Evolutionary conservation across 441 rosid genomes (phyloP).

Genomic region (Mallotus japonicus): DNA sequence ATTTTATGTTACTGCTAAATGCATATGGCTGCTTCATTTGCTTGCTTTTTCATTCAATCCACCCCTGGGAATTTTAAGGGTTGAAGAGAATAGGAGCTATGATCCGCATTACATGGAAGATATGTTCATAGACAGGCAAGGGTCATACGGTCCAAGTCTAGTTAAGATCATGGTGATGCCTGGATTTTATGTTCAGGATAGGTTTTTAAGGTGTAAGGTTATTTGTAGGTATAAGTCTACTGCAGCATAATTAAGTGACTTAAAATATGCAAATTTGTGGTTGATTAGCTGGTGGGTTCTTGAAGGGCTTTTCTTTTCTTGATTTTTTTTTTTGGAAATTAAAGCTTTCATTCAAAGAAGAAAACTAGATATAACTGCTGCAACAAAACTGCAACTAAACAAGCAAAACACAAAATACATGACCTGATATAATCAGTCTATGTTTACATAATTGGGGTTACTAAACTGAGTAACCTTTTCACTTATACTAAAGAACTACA

Average conservation of each 20-base stretch:
- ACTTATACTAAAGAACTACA: too few relatives aligned
- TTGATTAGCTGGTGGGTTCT: neutral
- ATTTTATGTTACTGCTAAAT: constrained; percentile 84
- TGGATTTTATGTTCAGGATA: constrained; percentile 76
- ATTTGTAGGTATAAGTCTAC: constrained; percentile 69
- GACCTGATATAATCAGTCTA: too few relatives aligned
- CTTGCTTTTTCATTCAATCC: constrained; percentile 90
- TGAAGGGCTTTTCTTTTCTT: neutral
- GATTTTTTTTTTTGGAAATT: too few relatives aligned
- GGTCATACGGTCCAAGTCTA: constrained; percentile 36
- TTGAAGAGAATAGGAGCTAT: constrained; percentile 66
- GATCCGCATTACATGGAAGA: constrained; percentile 89
- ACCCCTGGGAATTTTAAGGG: constrained; percentile 63
- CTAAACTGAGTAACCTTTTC: too few relatives aligned
- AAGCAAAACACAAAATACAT: too few relatives aligned
- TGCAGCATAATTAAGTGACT: constrained; percentile 22
- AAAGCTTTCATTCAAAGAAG: too few relatives aligned
- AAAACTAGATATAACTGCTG: too few relatives aligned
- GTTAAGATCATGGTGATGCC: constrained; percentile 96
- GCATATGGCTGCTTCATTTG: constrained; percentile 90
- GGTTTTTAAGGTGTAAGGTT: constrained; percentile 85
- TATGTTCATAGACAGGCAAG: constrained; percentile 58
- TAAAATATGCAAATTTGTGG: neutral
- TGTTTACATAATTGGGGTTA: too few relatives aligned
- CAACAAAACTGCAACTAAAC: too few relatives aligned